Evolutionary conservation across 169 alveolate genomes (phyloP), one percentile per base, ranked within the genome.

Genomic region (Plasmodium sp.): DNA sequence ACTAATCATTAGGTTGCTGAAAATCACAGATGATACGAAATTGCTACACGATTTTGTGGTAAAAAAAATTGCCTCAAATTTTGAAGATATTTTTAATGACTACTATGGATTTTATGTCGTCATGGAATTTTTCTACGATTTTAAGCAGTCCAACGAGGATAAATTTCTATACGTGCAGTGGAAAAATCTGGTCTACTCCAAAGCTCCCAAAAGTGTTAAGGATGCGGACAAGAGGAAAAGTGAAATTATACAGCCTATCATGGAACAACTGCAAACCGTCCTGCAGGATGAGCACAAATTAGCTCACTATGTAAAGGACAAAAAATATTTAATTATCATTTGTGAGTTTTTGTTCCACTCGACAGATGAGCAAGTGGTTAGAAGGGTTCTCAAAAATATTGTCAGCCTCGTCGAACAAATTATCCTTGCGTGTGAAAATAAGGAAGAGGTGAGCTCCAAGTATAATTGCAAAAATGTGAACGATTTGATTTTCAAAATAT

Each of bases 11-110:
- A 90, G 94, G 18, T 45, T 90, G 48, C 48, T 90, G 73, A 90
- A 90, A 90, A 90, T 90, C 39, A 90, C 94, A 18, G 94, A 90
- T 80, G 94, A 90, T 51, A 90, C 94, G 2, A 90, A 90, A 90
- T 10, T 90, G 82, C 51, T 90, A 27, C 62, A 90, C 39, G 84
- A 90, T 18, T 81, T 80, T 56, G 74, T 90, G 43, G 94, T 90
- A 6, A 80, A 90, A 80, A 90, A 90, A 81, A 90, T 90, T 90
- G 34, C 45, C 80, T 48, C 36, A 33, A 33, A 80, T 81, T 81
- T 90, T 41, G 94, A 90, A 62, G 58, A 90, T 39, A 71, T 90
- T 48, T 81, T 90, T 33, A 81, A 90, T 81, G 91, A 90, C 74
- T 79, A 90, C 56, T 90, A 90, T 81, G 94, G 94, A 16, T 90